These are phyloP conservation scores for Xylaria arbuscula DNA, from an alignment of 2,329 filamentous ascomycete genomes.

Conservation along the genomic window DNA sequence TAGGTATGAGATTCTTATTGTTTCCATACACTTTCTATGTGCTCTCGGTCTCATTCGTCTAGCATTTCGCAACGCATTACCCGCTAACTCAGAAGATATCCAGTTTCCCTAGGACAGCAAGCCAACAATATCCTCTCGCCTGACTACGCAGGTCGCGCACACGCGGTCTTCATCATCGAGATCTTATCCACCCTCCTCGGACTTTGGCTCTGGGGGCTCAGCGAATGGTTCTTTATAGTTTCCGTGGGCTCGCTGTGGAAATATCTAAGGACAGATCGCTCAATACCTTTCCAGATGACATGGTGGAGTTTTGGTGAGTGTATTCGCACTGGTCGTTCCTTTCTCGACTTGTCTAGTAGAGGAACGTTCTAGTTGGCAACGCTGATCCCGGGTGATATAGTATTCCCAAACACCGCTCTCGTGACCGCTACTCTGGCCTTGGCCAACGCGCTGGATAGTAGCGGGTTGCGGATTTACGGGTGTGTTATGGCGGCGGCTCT, in stretches of 20 bases:
- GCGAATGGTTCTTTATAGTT: slow-evolving; percentile 86
- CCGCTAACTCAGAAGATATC: slow-evolving; percentile 7
- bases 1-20: slow-evolving; percentile 49
- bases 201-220: slow-evolving; percentile 85
- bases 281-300: slow-evolving; percentile 82
- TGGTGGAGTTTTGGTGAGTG: slow-evolving; percentile 75
- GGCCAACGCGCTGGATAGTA: slow-evolving; percentile 68
- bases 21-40: not conserved
- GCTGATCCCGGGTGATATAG: slow-evolving; percentile 40
- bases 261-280: slow-evolving; percentile 65
- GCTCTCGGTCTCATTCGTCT: not conserved
- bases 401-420: slow-evolving; percentile 83
- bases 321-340: not conserved
- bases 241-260: slow-evolving; percentile 80
- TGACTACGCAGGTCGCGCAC: slow-evolving; percentile 55
- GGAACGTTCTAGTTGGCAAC: not conserved
- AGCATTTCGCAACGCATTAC: not conserved
- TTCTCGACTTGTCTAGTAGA: not conserved
- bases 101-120: slow-evolving; percentile 59
- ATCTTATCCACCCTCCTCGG: slow-evolving; percentile 69
- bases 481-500: slow-evolving; percentile 74
- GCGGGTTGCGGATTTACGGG: slow-evolving; percentile 72
- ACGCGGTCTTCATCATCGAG: slow-evolving; percentile 59
- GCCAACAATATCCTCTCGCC: slow-evolving; percentile 57
- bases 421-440: slow-evolving; percentile 80